Percentiles rank a stretch among this genome's conserved stretches.
These are phyloP conservation scores for Hypoxylon trugodes DNA, from an alignment of 495 filamentous ascomycete species.

Conservation along the genomic window DNA sequence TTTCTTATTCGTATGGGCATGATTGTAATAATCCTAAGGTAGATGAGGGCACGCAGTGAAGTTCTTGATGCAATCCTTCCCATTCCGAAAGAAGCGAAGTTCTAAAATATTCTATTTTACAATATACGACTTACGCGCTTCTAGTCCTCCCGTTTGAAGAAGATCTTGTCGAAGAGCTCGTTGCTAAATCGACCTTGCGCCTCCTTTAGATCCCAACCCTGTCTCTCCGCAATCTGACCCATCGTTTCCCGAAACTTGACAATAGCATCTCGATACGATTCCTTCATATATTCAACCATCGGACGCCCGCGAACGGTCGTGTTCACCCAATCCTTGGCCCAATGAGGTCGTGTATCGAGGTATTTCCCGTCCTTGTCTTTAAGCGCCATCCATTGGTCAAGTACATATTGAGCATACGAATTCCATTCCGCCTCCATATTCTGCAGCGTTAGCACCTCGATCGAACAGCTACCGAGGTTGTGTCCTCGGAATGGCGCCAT, in stretches of 20 bases:
- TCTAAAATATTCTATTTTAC: no score
- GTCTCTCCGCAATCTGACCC: slow-evolving; percentile 52
- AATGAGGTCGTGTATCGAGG: slow-evolving; percentile 59
- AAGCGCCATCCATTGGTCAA: slow-evolving; percentile 58
- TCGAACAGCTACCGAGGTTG: slow-evolving; percentile 54
- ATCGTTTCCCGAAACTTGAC: slow-evolving; percentile 50
- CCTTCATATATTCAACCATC: slow-evolving; percentile 51
- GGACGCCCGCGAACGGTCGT: slow-evolving; percentile 42
- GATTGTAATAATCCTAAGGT: no score
- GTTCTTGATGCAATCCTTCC: no score
- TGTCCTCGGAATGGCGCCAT: slow-evolving; percentile 64
- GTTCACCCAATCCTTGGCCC: slow-evolving; percentile 63
- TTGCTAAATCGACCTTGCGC: slow-evolving; percentile 21
- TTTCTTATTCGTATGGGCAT: no score
- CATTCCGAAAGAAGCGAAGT: no score
- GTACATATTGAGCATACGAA: slow-evolving; percentile 54
- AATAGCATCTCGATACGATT: slow-evolving; percentile 57
- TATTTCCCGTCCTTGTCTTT: slow-evolving; percentile 39
- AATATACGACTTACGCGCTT: neutral
- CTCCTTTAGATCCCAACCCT: slow-evolving; percentile 59
- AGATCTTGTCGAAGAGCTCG: slow-evolving; percentile 20
- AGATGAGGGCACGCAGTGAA: no score
- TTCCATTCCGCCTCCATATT: slow-evolving; percentile 55
- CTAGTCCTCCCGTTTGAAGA: neutral
- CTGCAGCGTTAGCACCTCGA: slow-evolving; percentile 60